phyloP scores from a whole-genome alignment of 78 protist species.

The Monocercomonoides exilis region DNA sequence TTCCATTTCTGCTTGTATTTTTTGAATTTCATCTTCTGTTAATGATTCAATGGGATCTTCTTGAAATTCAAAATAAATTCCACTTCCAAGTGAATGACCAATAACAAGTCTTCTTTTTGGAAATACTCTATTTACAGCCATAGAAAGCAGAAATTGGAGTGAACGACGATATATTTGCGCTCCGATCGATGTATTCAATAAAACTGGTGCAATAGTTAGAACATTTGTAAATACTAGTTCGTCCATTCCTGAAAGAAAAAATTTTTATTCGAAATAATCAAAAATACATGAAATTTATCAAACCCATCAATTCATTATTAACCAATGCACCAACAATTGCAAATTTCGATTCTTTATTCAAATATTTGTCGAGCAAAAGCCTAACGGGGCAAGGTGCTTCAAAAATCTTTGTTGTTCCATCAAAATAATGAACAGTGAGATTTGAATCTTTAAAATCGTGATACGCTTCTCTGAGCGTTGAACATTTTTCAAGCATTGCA shows the following conservation, averaged over 20 bases:
- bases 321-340: no score
- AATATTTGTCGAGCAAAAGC: no score
- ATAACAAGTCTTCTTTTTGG: background rate
- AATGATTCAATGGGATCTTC: background rate
- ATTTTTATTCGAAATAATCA: no score
- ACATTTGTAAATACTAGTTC: background rate
- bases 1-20: background rate
- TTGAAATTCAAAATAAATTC: background rate
- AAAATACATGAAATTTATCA: no score
- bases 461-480: no score
- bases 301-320: no score
- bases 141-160: background rate
- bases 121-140: slow-evolving; percentile 14
- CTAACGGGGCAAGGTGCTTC: background rate
- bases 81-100: slow-evolving; percentile 22
- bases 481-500: no score
- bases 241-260: background rate
- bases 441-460: background rate
- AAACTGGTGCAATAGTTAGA: slow-evolving; percentile 7
- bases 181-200: slow-evolving; percentile 5
- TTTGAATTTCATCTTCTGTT: background rate
- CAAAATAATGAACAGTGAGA: background rate
- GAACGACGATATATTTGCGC: slow-evolving; percentile 7
- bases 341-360: no score
- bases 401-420: background rate